Percentiles rank a stretch among this genome's conserved stretches.
phyloP scores from a whole-genome alignment of 2,329 filamentous ascomycete genomes.

The Neonectria sp. region DNA sequence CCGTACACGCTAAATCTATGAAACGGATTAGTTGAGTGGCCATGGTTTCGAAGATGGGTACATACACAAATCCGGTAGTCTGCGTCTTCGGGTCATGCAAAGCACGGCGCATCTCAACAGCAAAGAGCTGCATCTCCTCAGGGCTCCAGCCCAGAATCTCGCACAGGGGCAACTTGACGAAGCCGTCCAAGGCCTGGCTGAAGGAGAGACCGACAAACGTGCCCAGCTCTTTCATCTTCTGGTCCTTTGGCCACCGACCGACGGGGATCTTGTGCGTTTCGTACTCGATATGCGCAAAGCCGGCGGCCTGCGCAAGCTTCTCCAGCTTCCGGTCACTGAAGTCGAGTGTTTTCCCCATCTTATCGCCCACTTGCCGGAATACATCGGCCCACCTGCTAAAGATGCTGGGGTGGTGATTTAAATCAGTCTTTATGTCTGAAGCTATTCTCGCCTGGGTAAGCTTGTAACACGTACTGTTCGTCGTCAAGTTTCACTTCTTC shows the following conservation, averaged over 20 bases:
- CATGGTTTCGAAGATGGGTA: not conserved
- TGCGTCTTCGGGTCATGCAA: slow-evolving; percentile 37
- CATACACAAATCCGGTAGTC: slow-evolving; percentile 38
- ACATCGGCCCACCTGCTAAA: slow-evolving; percentile 36
- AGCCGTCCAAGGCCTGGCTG: slow-evolving; percentile 43
- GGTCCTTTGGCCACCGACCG: slow-evolving; percentile 41
- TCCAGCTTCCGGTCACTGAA: slow-evolving; percentile 38
- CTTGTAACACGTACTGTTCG: slow-evolving; percentile 33
- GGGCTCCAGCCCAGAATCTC: slow-evolving; percentile 40
- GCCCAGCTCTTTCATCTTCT: slow-evolving; percentile 42
- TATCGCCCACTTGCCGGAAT: slow-evolving; percentile 36
- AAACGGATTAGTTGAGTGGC: not conserved
- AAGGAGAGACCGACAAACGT: slow-evolving; percentile 42
- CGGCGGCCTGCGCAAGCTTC: slow-evolving; percentile 32
- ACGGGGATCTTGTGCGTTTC: slow-evolving; percentile 39
- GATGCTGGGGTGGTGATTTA: slow-evolving; percentile 8
- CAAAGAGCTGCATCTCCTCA: slow-evolving; percentile 42
- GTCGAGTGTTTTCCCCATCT: slow-evolving; percentile 36
- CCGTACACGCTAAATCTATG: not conserved
- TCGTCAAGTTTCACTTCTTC: slow-evolving; percentile 21
- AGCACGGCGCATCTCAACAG: slow-evolving; percentile 37
- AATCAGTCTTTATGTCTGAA: not conserved
- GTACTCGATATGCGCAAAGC: slow-evolving; percentile 17
- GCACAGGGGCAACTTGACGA: slow-evolving; percentile 42
- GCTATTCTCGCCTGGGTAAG: fast-evolving